Base-by-base conservation (phyloP, 352 stramenopile genomes). In the Hyphochytrium catenoides region DNA sequence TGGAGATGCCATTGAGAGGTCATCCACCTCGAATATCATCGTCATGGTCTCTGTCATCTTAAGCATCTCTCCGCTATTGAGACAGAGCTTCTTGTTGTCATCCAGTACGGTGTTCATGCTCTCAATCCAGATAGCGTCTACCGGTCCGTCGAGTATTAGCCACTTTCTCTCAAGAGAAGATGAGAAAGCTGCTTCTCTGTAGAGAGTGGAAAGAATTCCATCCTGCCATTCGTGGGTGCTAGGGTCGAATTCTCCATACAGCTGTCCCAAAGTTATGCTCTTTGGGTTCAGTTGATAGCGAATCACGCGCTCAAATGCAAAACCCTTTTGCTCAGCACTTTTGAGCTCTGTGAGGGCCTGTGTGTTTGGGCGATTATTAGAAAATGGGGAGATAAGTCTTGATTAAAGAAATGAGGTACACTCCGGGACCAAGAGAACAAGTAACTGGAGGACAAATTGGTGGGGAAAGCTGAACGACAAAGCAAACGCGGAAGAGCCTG, bases 101-200 rank as follows among this genome's bases (percentile, higher is more conserved):
- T 94, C 82, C 28, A 94, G 57, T 8, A 93, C 83, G 0, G 83
- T 95, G 44, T 95, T 95, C 82, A 95, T 94, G 52, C 93, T 95
- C 51, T 95, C 83, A 50, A 95, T 95, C 83, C 83, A 95, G 34
- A 94, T 85, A 4, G 83, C 77, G 43, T 94, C 83, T 1, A 95
- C 84, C 2, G 83, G 83, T 0, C 83, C 83, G 34, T 95, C 83
- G 30, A 95, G 95, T 19, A 95, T 70, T 8, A 94, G 63, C 82
- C 82, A 95, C 53, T 94, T 91, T 14, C 78, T 62, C 44, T 86
- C 73, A 0, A 64, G 37, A 9, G 60, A 83, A 9, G 70, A 69
- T 29, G 87, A 64, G n/a, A 73, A 85, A 16, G 74, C 71, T 16
- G 73, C 83, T 44, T 74, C 59, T 25, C 82, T 71, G 22, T 93